Evolutionary conservation across 441 rosid species (phyloP).

Genomic region (Mallotus japonicus): DNA sequence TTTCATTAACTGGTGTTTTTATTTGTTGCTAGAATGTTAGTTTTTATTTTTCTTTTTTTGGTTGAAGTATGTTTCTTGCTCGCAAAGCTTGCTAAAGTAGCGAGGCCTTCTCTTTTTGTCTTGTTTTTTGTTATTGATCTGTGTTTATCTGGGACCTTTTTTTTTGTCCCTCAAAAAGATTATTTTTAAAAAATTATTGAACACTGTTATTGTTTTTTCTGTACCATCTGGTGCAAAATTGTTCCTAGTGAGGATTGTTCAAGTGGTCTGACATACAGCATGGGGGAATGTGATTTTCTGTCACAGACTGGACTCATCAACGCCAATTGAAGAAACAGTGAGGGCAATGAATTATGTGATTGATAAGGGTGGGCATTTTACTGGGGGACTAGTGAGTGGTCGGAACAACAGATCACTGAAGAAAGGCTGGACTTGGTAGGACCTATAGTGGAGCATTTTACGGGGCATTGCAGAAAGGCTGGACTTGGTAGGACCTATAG

Average conservation of each 20-base stretch:
- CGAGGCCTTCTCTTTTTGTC: background rate
- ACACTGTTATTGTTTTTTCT: background rate
- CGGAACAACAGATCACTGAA: slow-evolving; percentile 91
- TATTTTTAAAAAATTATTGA: too few relatives aligned
- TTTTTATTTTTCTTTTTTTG: background rate
- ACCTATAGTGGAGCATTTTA: too few relatives aligned
- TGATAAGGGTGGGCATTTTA: slow-evolving; percentile 97
- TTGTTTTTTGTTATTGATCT: background rate
- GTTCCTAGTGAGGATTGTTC: background rate
- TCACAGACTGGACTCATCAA: slow-evolving; percentile 73
- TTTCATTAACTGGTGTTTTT: too few relatives aligned
- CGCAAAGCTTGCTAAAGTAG: background rate
- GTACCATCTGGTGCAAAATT: background rate
- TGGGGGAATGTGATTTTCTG: slow-evolving; percentile 14
- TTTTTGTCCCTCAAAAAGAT: too few relatives aligned
- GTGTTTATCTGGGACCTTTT: background rate
- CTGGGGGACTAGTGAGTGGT: slow-evolving; percentile 99
- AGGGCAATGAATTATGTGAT: slow-evolving; percentile 92
- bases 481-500: slow-evolving; percentile 89
- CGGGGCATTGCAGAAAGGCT: slow-evolving; percentile 88
- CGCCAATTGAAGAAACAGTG: slow-evolving; percentile 94
- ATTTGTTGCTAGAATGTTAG: too few relatives aligned
- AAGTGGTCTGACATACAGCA: slow-evolving; percentile 6
- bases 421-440: slow-evolving; percentile 79
- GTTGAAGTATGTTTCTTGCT: background rate